phyloP scores from a whole-genome alignment of 306 rosid species.

The Lotus japonicus region DNA sequence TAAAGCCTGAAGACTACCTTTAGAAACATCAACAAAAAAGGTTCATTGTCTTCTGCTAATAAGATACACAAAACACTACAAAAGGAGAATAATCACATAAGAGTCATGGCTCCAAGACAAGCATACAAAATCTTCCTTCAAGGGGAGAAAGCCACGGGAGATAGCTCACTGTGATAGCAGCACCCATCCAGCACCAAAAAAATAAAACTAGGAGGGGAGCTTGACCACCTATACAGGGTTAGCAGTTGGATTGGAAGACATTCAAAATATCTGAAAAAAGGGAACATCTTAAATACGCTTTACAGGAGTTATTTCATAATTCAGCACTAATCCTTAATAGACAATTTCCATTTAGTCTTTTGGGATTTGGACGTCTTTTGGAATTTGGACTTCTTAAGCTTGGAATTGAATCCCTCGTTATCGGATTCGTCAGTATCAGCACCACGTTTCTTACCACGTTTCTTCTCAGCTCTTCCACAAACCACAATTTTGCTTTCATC shows the following conservation, averaged over 20 bases:
- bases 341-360: slow-evolving; percentile 25
- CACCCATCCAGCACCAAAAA: background rate
- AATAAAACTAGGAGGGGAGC: background rate
- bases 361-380: slow-evolving; percentile 35
- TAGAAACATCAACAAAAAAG: background rate
- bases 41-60: too few relatives aligned
- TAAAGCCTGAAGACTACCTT: background rate
- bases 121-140: background rate
- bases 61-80: slow-evolving; percentile 2
- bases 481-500: slow-evolving; percentile 50
- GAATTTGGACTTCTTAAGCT: slow-evolving; percentile 41
- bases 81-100: background rate
- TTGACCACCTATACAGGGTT: slow-evolving; percentile 2
- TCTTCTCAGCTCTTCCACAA: slow-evolving; percentile 42
- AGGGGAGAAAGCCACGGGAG: background rate
- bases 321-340: slow-evolving; percentile 26
- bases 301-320: background rate
- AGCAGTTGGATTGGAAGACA: background rate
- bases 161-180: too few relatives aligned
- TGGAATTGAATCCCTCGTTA: slow-evolving; percentile 37
- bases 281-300: background rate
- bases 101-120: background rate
- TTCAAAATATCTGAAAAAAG: background rate
- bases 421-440: slow-evolving; percentile 54
- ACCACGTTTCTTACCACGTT: slow-evolving; percentile 43